phyloP scores from a whole-genome alignment of 139 green algal genomes.

The Spirogloea muscicola region DNA sequence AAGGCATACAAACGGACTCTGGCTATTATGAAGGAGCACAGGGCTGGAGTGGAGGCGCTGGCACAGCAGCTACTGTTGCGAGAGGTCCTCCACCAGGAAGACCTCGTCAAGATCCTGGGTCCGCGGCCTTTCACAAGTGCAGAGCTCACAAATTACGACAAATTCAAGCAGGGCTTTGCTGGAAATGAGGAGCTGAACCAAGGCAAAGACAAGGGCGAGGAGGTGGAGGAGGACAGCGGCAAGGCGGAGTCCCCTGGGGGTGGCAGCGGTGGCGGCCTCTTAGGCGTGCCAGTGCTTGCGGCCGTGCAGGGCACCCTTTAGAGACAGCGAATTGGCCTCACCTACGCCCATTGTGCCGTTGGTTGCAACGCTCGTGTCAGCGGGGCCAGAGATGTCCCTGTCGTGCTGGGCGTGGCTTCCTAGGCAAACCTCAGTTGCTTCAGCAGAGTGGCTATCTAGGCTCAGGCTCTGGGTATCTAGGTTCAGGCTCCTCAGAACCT shows the following conservation, averaged over 20 bases:
- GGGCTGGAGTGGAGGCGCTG: constrained; percentile 74
- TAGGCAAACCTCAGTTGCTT: too few relatives aligned
- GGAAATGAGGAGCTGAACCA: too few relatives aligned
- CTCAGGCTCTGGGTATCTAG: too few relatives aligned
- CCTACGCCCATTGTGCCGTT: too few relatives aligned
- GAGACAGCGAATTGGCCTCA: too few relatives aligned
- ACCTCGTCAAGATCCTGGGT: constrained; percentile 86
- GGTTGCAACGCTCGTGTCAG: too few relatives aligned
- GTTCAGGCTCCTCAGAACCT: too few relatives aligned
- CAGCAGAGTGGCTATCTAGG: too few relatives aligned
- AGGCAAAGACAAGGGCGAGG: too few relatives aligned
- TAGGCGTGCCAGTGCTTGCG: constrained; percentile 9
- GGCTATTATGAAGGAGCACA: constrained; percentile 77
- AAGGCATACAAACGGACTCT: constrained; percentile 79
- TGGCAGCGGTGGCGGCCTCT: not conserved
- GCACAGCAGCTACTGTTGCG: constrained; percentile 64
- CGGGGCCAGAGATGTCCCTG: too few relatives aligned
- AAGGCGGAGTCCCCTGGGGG: not conserved
- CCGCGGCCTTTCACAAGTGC: constrained; percentile 70
- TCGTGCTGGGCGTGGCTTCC: too few relatives aligned
- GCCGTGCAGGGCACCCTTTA: too few relatives aligned
- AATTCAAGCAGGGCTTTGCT: constrained; percentile 59
- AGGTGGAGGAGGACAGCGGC: constrained; percentile 20
- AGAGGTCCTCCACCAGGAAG: constrained; percentile 81
- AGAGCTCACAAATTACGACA: constrained; percentile 97